Evolutionary conservation across 805 yeast genomes (phyloP).

Genomic region (Metschnikowia lachancei): DNA sequence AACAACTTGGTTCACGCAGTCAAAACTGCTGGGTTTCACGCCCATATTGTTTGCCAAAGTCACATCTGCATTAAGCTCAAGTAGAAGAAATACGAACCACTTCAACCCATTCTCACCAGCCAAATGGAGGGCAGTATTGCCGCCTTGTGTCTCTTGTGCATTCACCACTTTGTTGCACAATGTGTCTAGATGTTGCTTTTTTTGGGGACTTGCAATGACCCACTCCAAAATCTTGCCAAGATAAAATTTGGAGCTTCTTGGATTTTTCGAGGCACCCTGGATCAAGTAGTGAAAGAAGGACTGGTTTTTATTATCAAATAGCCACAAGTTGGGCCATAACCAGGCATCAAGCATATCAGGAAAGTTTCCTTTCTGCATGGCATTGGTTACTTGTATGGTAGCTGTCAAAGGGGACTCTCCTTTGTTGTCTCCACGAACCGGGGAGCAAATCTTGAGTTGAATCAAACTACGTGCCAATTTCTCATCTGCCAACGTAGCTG

Average conservation of each 20-base stretch:
- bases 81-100: slow-evolving; percentile 38
- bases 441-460: slow-evolving; percentile 35
- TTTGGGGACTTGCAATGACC: slow-evolving; percentile 25
- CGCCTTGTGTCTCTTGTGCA: slow-evolving; percentile 34
- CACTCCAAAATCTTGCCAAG: slow-evolving; percentile 34
- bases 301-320: slow-evolving; percentile 60
- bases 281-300: slow-evolving; percentile 87
- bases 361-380: slow-evolving; percentile 77
- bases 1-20: slow-evolving; percentile 51
- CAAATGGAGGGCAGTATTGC: slow-evolving; percentile 40
- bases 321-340: slow-evolving; percentile 58
- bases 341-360: slow-evolving; percentile 59
- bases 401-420: slow-evolving; percentile 48
- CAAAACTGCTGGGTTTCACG: slow-evolving; percentile 82
- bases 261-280: slow-evolving; percentile 34
- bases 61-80: slow-evolving; percentile 48
- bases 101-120: slow-evolving; percentile 39
- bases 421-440: slow-evolving; percentile 36
- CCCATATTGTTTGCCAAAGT: slow-evolving; percentile 80
- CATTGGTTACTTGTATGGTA: slow-evolving; percentile 79
- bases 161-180: slow-evolving; percentile 27
- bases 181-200: slow-evolving; percentile 18
- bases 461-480: slow-evolving; percentile 36
- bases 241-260: slow-evolving; percentile 37
- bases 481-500: slow-evolving; percentile 39